Percentiles rank a stretch among this genome's conserved stretches.
phyloP scores from a whole-genome alignment of 352 stramenopile genomes.

The Thraustotheca clavata region DNA sequence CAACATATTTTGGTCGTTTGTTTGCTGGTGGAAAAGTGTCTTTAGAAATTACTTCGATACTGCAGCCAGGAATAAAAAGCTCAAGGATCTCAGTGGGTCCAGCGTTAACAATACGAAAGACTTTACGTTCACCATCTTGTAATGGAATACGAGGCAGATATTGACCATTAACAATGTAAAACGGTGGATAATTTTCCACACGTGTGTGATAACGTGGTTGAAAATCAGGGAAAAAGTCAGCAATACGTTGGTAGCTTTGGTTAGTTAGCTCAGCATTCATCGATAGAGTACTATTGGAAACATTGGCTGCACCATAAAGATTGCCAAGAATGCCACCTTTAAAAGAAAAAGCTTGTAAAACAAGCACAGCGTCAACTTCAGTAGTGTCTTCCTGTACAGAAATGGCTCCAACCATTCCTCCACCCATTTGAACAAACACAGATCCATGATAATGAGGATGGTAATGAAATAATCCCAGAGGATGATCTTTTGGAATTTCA shows the following conservation, averaged over 20 bases:
- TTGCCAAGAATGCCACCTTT: conserved; percentile 44
- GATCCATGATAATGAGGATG: conserved; percentile 75
- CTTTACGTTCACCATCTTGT: conserved; percentile 37
- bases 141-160: conserved; percentile 55
- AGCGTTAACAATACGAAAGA: conserved; percentile 56
- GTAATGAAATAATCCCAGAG: conserved; percentile 72
- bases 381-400: conserved; percentile 51
- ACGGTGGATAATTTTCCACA: conserved; percentile 21
- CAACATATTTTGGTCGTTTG: conserved; percentile 26
- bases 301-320: conserved; percentile 35
- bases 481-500: conserved; percentile 51
- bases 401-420: conserved; percentile 58
- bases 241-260: conserved; percentile 23
- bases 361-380: conserved; percentile 37
- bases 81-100: conserved; percentile 42
- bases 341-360: conserved; percentile 59
- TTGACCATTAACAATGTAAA: conserved; percentile 64
- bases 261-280: conserved; percentile 40
- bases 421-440: conserved; percentile 64
- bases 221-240: background rate
- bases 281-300: conserved; percentile 40
- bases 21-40: conserved; percentile 42
- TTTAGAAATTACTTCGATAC: conserved; percentile 38
- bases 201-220: background rate
- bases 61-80: conserved; percentile 51